Evolutionary conservation across 164 flowering plant genomes (phyloP), one percentile per base, ranked within the genome.

Genomic region (Nelumbo lutea): DNA sequence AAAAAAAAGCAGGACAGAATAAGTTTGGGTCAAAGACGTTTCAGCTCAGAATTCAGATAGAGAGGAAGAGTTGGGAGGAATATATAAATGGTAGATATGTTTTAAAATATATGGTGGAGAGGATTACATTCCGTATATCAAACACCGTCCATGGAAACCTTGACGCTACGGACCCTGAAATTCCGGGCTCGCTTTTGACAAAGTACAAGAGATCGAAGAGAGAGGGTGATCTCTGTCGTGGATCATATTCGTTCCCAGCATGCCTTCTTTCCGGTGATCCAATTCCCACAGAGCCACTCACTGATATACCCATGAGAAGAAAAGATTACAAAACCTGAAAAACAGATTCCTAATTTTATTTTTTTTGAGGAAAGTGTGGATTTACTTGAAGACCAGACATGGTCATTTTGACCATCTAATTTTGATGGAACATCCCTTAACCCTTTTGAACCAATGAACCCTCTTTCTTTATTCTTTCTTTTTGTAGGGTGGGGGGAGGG

Each of bases 1-100:
- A 46, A 59, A 65, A 42, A 71, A 58, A 67, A 67, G 61, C 61
- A 53, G 9, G 27, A 53, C 0, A n/a, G 39, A 59, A 48, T 48
- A 72, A 39, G 74, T 75, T 78, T 72, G 57, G 67, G 81, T 78
- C 81, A 78, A 78, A 78, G 78, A 78, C 78, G 81, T 64, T 72
- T 75, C 76, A 68, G 70, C 44, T 27, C 56, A 1, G 27, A n/a
- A 63, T 40, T 27, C 27, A 44, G 43, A 8, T n/a, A 63, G 39
- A 9, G 27, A 53, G 48, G 42, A 42, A 58, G 44, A 60, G 44
- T 56, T 5, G 59, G 9, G 68, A 40, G 44, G 1, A 27, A 59
- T 9, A 59, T 3, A 9, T 53, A 10, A 2, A 10, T 27, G 27
- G 27, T 27, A 27, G 27, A 27, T 27, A 27, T 27, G 27, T 27